Evolutionary conservation across 345 rosid species (phyloP), one percentile per base, ranked within the genome.

Genomic region (Salix caprea): DNA sequence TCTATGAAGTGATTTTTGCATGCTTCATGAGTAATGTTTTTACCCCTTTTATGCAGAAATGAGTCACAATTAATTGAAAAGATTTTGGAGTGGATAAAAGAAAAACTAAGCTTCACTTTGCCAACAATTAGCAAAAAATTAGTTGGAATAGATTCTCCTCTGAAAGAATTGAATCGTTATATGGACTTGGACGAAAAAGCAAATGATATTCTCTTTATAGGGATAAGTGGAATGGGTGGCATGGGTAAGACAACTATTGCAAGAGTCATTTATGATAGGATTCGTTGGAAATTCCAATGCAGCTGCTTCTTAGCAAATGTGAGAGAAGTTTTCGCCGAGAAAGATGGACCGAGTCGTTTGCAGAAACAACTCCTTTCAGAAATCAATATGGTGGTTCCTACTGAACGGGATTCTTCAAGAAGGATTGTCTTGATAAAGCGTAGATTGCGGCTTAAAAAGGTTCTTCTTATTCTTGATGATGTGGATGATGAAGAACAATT

Each of bases 391-490:
- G 67, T 52, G 50, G 12, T 16, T 11, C 44, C 44, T 0, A 40
- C 18, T 13, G 5, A 5, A 16, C 26, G 67, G 32, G 67, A 64
- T 50, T 12, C 54, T 14, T 4, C 9, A 1, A 12, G 34, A 64
- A 70, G 76, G 24, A 10, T 32, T 13, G 36, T 15, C 18, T 28
- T 37, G 54, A 34, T 72, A 11, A 71, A 34, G 28, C 52, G 26
- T 3, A 72, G 70, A 48, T 30, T 77, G 1, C 26, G 58, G 16
- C 76, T 14, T 4, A 71, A 50, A 46, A 71, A 6, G 64, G 54
- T 65, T 24, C 65, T 77, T 36, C 13, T 77, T 50, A 54, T 77
- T 19, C 80, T 77, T 6, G 80, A 77, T 77, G 76, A 77, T 64
- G 75, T 65, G 4, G 56, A 72, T 46, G 28, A 71, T 4, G 4